Conservation (phyloP, 2,329 filamentous ascomycete genomes). For the Penicillium sclerotigenum region DNA sequence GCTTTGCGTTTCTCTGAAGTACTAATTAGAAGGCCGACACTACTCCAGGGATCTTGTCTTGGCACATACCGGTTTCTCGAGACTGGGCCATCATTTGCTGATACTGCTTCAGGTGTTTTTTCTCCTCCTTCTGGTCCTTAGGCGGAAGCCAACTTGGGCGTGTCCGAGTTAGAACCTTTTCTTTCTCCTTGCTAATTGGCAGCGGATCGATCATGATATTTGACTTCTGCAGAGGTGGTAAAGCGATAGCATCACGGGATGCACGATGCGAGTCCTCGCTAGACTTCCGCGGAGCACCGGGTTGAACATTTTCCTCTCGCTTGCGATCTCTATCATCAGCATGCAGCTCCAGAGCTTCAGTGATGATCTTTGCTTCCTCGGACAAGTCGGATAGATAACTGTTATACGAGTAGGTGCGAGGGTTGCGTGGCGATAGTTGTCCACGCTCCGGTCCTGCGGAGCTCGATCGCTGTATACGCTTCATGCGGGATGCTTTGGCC, state of each 20-base stretch:
- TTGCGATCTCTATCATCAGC: constrained; percentile 49
- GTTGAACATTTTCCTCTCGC: constrained; percentile 48
- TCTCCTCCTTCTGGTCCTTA: constrained; percentile 82
- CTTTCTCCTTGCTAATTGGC: constrained; percentile 65
- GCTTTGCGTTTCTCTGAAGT: constrained; percentile 49
- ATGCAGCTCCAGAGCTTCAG: constrained; percentile 58
- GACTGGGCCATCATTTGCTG: constrained; percentile 64
- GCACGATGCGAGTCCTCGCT: constrained; percentile 39
- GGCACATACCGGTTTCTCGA: constrained; percentile 52
- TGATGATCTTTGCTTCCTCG: constrained; percentile 58
- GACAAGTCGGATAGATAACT: constrained; percentile 57
- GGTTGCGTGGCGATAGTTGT: constrained; percentile 41
- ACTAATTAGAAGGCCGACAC: not conserved
- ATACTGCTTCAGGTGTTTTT: constrained; percentile 73
- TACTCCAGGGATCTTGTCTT: not conserved
- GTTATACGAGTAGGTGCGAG: constrained; percentile 58
- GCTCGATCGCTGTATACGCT: constrained; percentile 33
- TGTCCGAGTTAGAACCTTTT: constrained; percentile 62
- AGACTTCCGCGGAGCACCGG: constrained; percentile 39
- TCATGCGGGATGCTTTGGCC: constrained; percentile 32
- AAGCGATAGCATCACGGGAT: constrained; percentile 44
- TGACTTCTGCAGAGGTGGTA: constrained; percentile 61
- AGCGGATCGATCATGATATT: constrained; percentile 65
- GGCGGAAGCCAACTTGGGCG: constrained; percentile 66
- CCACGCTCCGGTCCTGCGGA: constrained; percentile 43